A percentile compares a stretch with the other conserved stretches of the same genome.
phyloP scores from a whole-genome alignment of 2,329 filamentous ascomycete species.

The Neofusicoccum parvum region DNA sequence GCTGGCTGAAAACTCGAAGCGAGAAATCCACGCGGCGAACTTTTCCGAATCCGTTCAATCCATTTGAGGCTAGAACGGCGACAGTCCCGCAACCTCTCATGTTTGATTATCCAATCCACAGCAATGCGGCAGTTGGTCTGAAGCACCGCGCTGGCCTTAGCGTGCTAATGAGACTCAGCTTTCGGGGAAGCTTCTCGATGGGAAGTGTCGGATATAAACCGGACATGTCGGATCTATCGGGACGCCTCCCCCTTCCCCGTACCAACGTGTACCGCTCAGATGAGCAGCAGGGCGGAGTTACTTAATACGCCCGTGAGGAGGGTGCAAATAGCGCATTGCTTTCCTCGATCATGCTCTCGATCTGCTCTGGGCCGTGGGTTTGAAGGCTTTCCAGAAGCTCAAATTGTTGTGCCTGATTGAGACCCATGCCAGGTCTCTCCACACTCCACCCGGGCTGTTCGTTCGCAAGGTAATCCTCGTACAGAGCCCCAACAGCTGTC shows the following conservation, averaged over 20 bases:
- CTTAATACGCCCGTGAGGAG: conserved; percentile 2
- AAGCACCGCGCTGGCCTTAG: background rate
- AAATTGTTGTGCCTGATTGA: conserved; percentile 79
- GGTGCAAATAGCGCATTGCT: conserved; percentile 28
- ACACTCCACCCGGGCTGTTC: conserved; percentile 60
- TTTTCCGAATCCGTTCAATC: background rate
- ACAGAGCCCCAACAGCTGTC: conserved; percentile 12
- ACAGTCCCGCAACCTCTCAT: background rate
- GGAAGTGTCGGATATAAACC: background rate
- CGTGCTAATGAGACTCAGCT: background rate
- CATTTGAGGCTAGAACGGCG: background rate
- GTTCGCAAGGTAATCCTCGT: conserved; percentile 46
- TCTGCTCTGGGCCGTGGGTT: conserved; percentile 47
- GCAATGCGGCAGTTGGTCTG: background rate
- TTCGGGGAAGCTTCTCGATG: background rate
- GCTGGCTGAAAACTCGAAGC: background rate
- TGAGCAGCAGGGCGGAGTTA: background rate
- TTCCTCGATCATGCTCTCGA: conserved; percentile 45
- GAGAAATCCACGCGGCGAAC: background rate
- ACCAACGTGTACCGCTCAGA: background rate
- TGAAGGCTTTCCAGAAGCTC: conserved; percentile 83
- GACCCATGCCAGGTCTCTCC: conserved; percentile 39
- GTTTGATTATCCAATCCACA: background rate
- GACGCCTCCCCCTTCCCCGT: background rate
- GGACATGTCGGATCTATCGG: background rate